Conservation (phyloP, 2,329 filamentous ascomycete genomes). For the Coccinonectria pachysandricola region DNA sequence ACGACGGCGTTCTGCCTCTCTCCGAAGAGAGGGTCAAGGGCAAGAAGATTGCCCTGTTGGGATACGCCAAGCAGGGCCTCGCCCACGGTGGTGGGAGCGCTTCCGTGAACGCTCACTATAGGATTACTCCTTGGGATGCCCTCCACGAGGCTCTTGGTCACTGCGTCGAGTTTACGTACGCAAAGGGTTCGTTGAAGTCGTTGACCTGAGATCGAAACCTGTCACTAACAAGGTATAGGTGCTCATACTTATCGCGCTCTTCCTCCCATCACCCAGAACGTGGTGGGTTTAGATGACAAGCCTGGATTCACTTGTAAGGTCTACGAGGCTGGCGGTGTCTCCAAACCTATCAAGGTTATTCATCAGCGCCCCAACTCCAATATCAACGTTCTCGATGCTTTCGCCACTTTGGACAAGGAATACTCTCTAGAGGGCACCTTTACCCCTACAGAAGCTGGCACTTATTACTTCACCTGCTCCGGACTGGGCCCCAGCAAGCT, state of each 20-base stretch:
- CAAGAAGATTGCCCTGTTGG: slow-evolving; percentile 24
- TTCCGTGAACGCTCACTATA: slow-evolving; percentile 25
- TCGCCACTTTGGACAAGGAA: slow-evolving; percentile 15
- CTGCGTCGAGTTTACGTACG: slow-evolving; percentile 18
- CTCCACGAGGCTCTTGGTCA: slow-evolving; percentile 18
- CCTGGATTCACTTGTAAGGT: slow-evolving; percentile 22
- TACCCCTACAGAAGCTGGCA: slow-evolving; percentile 19
- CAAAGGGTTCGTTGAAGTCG: slow-evolving; percentile 11
- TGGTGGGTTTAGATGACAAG: slow-evolving; percentile 22
- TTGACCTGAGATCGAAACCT: rapidly evolving
- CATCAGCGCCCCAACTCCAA: slow-evolving; percentile 18
- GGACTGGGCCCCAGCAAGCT: slow-evolving; percentile 22
- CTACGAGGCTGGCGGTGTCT: slow-evolving; percentile 18
- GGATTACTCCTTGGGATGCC: slow-evolving; percentile 25
- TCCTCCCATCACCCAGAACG: slow-evolving; percentile 15
- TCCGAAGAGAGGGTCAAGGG: slow-evolving; percentile 24
- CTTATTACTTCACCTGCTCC: slow-evolving; percentile 23
- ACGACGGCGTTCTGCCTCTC: slow-evolving; percentile 50
- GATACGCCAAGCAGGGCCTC: slow-evolving; percentile 24
- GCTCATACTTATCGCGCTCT: slow-evolving; percentile 18
- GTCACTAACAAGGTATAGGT: slow-evolving; percentile 8
- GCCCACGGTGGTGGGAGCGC: slow-evolving; percentile 30
- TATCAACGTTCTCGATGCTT: slow-evolving; percentile 13
- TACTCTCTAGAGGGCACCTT: slow-evolving; percentile 22
- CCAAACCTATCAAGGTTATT: slow-evolving; percentile 14